A percentile compares a stretch with the other conserved stretches of the same genome.
phyloP scores from a whole-genome alignment of 2,329 filamentous ascomycete genomes.

The Clonostachys rhizophaga region DNA sequence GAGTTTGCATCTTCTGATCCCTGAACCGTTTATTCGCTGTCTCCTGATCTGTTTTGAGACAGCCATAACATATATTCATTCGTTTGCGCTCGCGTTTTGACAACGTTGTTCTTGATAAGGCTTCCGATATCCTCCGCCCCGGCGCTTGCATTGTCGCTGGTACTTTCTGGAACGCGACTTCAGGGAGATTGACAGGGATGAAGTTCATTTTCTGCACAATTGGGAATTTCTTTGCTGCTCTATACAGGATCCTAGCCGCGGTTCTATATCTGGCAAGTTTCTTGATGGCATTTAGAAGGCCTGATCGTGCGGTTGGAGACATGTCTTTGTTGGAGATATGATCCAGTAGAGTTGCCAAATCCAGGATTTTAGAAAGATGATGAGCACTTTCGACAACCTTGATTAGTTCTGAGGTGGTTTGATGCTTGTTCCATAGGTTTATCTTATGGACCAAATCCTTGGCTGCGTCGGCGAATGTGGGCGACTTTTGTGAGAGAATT shows the following conservation, averaged over 20 bases:
- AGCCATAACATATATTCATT: too few species aligned
- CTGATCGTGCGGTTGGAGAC: background rate
- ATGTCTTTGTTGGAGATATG: background rate
- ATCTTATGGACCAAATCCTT: too few species aligned
- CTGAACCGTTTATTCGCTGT: background rate
- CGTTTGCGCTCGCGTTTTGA: too few species aligned
- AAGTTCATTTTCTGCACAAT: background rate
- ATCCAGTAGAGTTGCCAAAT: background rate
- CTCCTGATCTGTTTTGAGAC: too few species aligned
- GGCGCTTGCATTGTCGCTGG: background rate
- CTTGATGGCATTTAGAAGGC: background rate
- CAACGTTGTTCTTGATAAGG: too few species aligned
- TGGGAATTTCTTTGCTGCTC: background rate
- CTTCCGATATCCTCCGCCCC: background rate
- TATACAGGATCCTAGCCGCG: background rate
- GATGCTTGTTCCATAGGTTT: background rate
- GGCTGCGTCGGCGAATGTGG: too few species aligned
- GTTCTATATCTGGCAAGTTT: background rate
- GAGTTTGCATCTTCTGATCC: background rate
- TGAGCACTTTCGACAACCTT: background rate
- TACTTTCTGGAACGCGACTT: background rate
- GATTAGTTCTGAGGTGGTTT: background rate
- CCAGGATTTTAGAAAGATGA: background rate
- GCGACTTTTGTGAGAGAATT: too few species aligned
- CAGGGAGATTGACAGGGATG: background rate